These are phyloP conservation scores for Clonostachys chloroleuca DNA, from an alignment of 2,329 filamentous ascomycete species.

Conservation along the genomic window DNA sequence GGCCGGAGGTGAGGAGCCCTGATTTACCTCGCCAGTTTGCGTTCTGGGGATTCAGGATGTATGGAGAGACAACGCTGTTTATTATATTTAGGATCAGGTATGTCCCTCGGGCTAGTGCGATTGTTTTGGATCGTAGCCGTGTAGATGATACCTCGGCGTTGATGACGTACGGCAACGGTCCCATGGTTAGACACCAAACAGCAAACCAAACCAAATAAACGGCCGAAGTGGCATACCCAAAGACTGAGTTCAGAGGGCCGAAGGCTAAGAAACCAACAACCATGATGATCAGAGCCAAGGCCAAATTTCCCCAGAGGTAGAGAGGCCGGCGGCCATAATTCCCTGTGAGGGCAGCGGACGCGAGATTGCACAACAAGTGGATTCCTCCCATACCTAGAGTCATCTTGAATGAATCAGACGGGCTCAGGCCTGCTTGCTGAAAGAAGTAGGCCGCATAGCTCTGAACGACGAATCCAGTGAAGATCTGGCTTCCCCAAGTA, in stretches of 20 bases:
- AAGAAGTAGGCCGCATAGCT: slow-evolving; percentile 55
- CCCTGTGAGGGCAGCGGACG: slow-evolving; percentile 37
- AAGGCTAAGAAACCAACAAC: background rate
- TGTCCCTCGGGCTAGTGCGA: slow-evolving; percentile 32
- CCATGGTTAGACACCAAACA: slow-evolving; percentile 38
- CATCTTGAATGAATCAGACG: slow-evolving; percentile 28
- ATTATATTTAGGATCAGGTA: slow-evolving; percentile 45
- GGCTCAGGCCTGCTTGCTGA: slow-evolving; percentile 32
- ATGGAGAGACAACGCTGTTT: slow-evolving; percentile 38
- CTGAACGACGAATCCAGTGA: slow-evolving; percentile 37
- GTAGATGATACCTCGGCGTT: slow-evolving; percentile 37
- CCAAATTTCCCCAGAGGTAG: slow-evolving; percentile 24
- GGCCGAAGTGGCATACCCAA: slow-evolving; percentile 6
- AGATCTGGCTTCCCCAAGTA: slow-evolving; percentile 34
- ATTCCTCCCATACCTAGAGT: slow-evolving; percentile 35
- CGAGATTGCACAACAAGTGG: slow-evolving; percentile 36
- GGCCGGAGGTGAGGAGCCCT: slow-evolving; percentile 38
- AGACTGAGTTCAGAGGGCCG: background rate
- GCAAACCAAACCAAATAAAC: slow-evolving; percentile 37
- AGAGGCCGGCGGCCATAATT: slow-evolving; percentile 38
- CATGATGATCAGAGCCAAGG: background rate
- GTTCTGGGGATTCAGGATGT: slow-evolving; percentile 38
- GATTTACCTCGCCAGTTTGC: slow-evolving; percentile 42
- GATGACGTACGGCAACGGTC: slow-evolving; percentile 36
- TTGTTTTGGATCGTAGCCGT: slow-evolving; percentile 38